Evolutionary conservation across 208 protist species (phyloP).

Genomic region (Crithidia mellificae): DNA sequence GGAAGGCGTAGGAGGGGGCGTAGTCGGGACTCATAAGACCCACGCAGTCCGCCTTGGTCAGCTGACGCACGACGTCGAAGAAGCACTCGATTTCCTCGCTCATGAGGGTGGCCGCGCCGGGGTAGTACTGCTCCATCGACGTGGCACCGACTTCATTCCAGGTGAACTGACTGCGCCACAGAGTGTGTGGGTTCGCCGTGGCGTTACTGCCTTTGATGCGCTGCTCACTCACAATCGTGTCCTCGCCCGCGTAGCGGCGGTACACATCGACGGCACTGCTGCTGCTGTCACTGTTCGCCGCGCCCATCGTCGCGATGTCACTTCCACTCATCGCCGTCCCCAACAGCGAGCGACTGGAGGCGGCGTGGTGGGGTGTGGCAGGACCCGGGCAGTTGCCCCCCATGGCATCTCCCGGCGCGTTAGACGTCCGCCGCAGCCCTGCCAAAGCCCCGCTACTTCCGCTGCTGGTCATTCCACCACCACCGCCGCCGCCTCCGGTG

Average conservation of each 20-base stretch:
- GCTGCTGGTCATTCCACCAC: constrained; percentile 19
- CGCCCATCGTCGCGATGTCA: background rate
- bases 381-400: constrained; percentile 13
- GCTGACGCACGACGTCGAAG: constrained; percentile 50
- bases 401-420: constrained; percentile 2
- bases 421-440: constrained; percentile 3
- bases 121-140: constrained; percentile 89
- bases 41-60: constrained; percentile 67
- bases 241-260: constrained; percentile 58
- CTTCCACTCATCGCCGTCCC: constrained; percentile 3
- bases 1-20: constrained; percentile 69
- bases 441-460: constrained; percentile 8
- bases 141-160: constrained; percentile 75
- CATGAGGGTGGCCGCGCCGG: constrained; percentile 64
- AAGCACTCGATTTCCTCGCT: constrained; percentile 77
- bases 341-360: constrained; percentile 4
- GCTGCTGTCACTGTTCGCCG: background rate
- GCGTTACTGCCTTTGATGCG: constrained; percentile 54
- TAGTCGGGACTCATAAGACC: constrained; percentile 57
- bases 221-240: constrained; percentile 69
- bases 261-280: constrained; percentile 35
- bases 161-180: constrained; percentile 69
- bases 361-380: constrained; percentile 2
- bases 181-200: constrained; percentile 34
- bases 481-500: background rate